These are phyloP conservation scores for Xylaria sp. DNA, from an alignment of 2,329 filamentous ascomycete genomes.

Conservation along the genomic window DNA sequence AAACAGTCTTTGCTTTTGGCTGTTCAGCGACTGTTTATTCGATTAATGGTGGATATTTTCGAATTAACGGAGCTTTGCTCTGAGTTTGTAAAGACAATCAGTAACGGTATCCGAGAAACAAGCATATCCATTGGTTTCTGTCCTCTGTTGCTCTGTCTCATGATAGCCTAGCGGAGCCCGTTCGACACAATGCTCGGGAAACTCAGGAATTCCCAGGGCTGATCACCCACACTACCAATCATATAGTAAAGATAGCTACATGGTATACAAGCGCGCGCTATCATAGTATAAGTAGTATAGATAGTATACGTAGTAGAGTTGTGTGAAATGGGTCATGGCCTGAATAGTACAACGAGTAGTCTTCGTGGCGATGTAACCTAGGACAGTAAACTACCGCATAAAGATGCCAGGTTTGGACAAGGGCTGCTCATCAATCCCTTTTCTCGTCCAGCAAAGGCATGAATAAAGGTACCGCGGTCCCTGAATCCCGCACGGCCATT, in stretches of 20 bases:
- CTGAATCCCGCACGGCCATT: constrained; percentile 29
- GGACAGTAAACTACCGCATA: background rate
- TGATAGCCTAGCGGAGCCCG: background rate
- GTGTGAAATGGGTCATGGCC: background rate
- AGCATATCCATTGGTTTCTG: constrained; percentile 7
- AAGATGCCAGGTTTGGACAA: constrained; percentile 17
- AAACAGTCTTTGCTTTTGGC: constrained; percentile 10
- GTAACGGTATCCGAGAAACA: background rate
- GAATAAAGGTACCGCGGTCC: constrained; percentile 5
- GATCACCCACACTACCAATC: background rate
- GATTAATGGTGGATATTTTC: background rate
- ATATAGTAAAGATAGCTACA: background rate
- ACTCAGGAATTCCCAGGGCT: constrained; percentile 8
- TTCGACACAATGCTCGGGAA: constrained; percentile 21
- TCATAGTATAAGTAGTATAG: no score
- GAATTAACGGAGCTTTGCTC: background rate
- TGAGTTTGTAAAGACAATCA: background rate
- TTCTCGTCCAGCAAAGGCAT: constrained; percentile 1
- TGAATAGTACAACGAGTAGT: constrained; percentile 6
- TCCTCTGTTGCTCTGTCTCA: background rate
- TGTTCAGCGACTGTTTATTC: constrained; percentile 5
- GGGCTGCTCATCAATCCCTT: constrained; percentile 8
- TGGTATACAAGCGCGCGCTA: background rate
- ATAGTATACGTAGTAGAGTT: background rate
- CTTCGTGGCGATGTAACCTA: constrained; percentile 22